Base-by-base conservation (phyloP, 176 grass and related monocot genomes). In the Carex scoparia region DNA sequence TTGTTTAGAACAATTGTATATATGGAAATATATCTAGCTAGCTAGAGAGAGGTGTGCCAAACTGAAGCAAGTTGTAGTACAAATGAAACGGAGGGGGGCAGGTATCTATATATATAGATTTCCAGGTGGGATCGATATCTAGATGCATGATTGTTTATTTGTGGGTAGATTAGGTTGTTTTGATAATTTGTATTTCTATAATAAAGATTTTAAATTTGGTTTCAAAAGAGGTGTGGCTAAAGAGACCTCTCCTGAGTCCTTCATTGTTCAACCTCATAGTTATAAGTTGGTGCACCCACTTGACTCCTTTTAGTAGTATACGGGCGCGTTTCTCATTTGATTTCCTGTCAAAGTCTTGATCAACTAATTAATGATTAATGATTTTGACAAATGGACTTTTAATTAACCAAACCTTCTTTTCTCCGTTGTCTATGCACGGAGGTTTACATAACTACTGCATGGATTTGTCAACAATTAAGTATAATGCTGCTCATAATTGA, bases 131-230 rank as follows among this genome's bases (percentile, higher is more conserved):
- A 78, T 23, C 23, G 23, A 23, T 7, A 56, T 77, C 4, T 6
- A 66, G 61, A 83, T 69, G 62, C 35, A 83, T 83, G 81, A 55
- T 83, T 68, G 80, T 68, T 83, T 83, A 68, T 83, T 83, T 83
- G 4, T 83, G n/a, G 81, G 81, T 83, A 83, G 81, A 69, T 83
- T 83, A 66, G 81, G 81, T 83, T 83, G 81, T 83, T 83, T 69
- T 83, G 81, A 83, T 51, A 11, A 10, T 83, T 83, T 68, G 18
- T 51, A 10, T 67, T 51, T 27, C 37, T 68, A 83, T 10, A 83
- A 68, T 32, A 65, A 68, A 54, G 15, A 31, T 44, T n/a, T 40
- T 6, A 40, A 49, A 30, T 65, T 82, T 40, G 6, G 14, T 53
- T 69, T 83, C 80, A 19, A 83, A 81, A 48, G 61, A 65, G 57